phyloP scores from a whole-genome alignment of 1,139 yeast genomes.

The Taphrina confusa region DNA sequence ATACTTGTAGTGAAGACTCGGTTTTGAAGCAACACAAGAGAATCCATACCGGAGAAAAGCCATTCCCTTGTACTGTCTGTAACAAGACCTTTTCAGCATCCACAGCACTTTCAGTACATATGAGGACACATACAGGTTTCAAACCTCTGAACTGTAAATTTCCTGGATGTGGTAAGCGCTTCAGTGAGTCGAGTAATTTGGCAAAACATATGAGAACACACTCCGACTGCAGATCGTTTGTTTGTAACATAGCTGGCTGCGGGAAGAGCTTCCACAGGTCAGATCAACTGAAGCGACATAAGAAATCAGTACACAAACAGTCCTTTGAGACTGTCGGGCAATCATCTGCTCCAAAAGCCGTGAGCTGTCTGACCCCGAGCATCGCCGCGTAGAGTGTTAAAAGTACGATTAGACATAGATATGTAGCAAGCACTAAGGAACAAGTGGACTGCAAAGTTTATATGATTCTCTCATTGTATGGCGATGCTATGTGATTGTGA shows the following conservation, averaged over 20 bases:
- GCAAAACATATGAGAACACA: slow-evolving; percentile 75
- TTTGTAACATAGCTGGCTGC: slow-evolving; percentile 43
- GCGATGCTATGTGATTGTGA: no score
- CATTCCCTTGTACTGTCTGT: slow-evolving; percentile 76
- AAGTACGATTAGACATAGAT: no score
- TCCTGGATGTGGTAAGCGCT: slow-evolving; percentile 80
- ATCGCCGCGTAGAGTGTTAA: no score
- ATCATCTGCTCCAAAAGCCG: no score
- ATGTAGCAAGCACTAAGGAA: no score
- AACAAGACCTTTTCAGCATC: slow-evolving; percentile 69
- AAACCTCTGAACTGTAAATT: slow-evolving; percentile 79
- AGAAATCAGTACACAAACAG: slow-evolving; percentile 16
- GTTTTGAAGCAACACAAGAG: slow-evolving; percentile 75
- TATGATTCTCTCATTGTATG: no score
- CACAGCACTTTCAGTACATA: slow-evolving; percentile 62
- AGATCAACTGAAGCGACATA: slow-evolving; percentile 86
- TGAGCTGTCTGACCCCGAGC: no score
- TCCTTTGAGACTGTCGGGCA: not conserved
- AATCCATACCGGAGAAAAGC: slow-evolving; percentile 84
- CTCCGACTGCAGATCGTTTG: slow-evolving; percentile 41
- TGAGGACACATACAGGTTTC: slow-evolving; percentile 86
- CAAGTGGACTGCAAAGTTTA: no score
- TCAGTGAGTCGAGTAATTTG: slow-evolving; percentile 84
- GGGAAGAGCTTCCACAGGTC: slow-evolving; percentile 54
- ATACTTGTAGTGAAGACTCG: slow-evolving; percentile 66